Evolutionary conservation across 345 rosid genomes (phyloP), one percentile per base, ranked within the genome.

Genomic region (Acer yangbiense): DNA sequence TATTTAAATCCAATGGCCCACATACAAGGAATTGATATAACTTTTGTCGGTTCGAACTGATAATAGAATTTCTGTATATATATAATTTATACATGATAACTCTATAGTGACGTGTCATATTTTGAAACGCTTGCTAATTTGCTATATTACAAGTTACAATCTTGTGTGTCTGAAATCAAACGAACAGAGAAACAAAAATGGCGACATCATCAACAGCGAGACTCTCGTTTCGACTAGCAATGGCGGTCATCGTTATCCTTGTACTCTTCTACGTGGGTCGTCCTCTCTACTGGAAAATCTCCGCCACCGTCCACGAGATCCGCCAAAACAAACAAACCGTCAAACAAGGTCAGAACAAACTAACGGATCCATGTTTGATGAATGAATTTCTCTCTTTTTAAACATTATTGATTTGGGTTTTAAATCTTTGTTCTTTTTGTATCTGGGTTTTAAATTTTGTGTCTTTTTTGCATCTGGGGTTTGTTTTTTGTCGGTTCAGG

Each of bases 221-320:
- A 74, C 66, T 88, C 35, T 72, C 83, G 23, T 84, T 92, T 67
- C 90, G 97, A 23, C 1, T 84, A 3, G 76, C 76, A 23, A 46
- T 88, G 17, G 58, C 78, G 16, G 65, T 80, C 25, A 72, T 82
- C 52, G 63, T 85, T 17, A 43, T 91, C 48, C 79, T 85, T 46
- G 69, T 86, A 32, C 78, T 94, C 70, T 91, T 91, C 86, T 92
- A 92, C 84, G 83, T 83, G 9, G 94, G 94, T 13, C 94, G 96
- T 12, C 98, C 98, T 65, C 93, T 94, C 65, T 92, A 94, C 85
- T 94, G 98, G 95, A 92, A 94, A 82, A 88, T 94, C 88, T 90
- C 98, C 27, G 98, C 96, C 77, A 94, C 98, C 46, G 74, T 92
- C 71, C 97, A 92, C 80, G 97, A 94, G 77, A 89, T 94, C 87